Evolutionary conservation across 2,329 filamentous ascomycete species (phyloP), one percentile per base, ranked within the genome.

Genomic region (Colletotrichum sp.): DNA sequence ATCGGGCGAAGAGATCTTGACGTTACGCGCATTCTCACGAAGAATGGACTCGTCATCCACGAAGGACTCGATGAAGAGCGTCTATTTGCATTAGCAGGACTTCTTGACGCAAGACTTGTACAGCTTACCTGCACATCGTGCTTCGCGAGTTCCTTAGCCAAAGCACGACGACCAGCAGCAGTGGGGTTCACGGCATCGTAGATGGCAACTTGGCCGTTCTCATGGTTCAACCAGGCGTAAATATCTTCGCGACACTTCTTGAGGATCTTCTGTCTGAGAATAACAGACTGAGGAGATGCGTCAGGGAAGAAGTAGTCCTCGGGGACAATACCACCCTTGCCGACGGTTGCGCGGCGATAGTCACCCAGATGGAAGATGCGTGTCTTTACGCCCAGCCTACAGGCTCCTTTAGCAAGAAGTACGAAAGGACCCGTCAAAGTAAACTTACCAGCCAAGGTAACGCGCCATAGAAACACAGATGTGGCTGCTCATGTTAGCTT

Each of bases 261-360:
- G 24, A 99, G 89, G 69, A 99, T 99, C 88, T 98, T 98, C 84
- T 99, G 97, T 39, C 97, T 93, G 66, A 99, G 88, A 79, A 99
- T 92, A n/a, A 99, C 95, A 2, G 97, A 98, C 15, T 95, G 92
- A 6, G 96, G 95, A 30, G 96, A 97, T 32, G 98, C 96, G 82
- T 99, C 96, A 30, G 98, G 94, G 83, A 96, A 98, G 87, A 99
- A 99, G 85, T 99, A 99, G 84, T 99, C 97, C 78, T 98, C 95
- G 2, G 97, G 98, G 18, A 99, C 94, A 73, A 96, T 92, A 72
- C 94, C 93, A 16, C 93, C 95, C 57, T 93, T 92, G 22, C 95
- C 96, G 78, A 99, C 92, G 18, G 96, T 98, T 36, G 96, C 96
- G 83, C 97, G 92, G 79, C 97, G 94, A 84, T 99, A 99, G 85